A percentile compares a stretch with the other conserved stretches of the same genome.
These are phyloP conservation scores for Geotrichum restrictum DNA, from an alignment of 1,139 yeast species.

Conservation along the genomic window DNA sequence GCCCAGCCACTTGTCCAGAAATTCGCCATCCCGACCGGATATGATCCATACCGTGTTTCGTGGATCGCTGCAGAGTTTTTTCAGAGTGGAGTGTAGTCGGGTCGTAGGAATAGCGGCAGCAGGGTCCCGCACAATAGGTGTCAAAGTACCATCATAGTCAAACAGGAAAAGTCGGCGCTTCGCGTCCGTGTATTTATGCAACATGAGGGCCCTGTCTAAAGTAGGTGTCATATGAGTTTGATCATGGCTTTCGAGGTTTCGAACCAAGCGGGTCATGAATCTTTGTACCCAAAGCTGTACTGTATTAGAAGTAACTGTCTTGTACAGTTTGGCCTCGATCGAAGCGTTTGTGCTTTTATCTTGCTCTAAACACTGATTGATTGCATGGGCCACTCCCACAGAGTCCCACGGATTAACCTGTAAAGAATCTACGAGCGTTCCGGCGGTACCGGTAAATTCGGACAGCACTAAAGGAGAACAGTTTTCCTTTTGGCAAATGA, in stretches of 20 bases:
- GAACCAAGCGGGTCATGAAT: slow-evolving; percentile 54
- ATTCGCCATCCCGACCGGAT: slow-evolving; percentile 90
- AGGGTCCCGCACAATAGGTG: slow-evolving; percentile 94
- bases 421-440: slow-evolving; percentile 71
- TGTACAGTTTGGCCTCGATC: slow-evolving; percentile 46
- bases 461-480: slow-evolving; percentile 60
- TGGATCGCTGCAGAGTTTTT: slow-evolving; percentile 65
- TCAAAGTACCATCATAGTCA: slow-evolving; percentile 95
- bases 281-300: slow-evolving; percentile 77
- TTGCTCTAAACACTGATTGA: slow-evolving; percentile 61
- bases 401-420: slow-evolving; percentile 79
- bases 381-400: slow-evolving; percentile 83
- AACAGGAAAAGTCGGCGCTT: slow-evolving; percentile 73
- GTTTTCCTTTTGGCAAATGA: slow-evolving; percentile 73
- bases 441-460: slow-evolving; percentile 90
- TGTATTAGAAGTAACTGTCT: slow-evolving; percentile 64
- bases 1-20: slow-evolving; percentile 88
- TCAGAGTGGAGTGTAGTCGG: slow-evolving; percentile 57
- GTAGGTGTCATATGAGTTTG: slow-evolving; percentile 71
- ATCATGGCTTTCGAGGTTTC: slow-evolving; percentile 46
- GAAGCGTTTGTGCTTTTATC: slow-evolving; percentile 36
- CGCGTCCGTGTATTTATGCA: slow-evolving; percentile 54
- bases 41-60: slow-evolving; percentile 89
- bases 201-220: slow-evolving; percentile 60
- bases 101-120: slow-evolving; percentile 96